A percentile compares a stretch with the other conserved stretches of the same genome.
Conservation (phyloP, 2,329 filamentous ascomycete species). For the Dactylellina haptotyla region DNA sequence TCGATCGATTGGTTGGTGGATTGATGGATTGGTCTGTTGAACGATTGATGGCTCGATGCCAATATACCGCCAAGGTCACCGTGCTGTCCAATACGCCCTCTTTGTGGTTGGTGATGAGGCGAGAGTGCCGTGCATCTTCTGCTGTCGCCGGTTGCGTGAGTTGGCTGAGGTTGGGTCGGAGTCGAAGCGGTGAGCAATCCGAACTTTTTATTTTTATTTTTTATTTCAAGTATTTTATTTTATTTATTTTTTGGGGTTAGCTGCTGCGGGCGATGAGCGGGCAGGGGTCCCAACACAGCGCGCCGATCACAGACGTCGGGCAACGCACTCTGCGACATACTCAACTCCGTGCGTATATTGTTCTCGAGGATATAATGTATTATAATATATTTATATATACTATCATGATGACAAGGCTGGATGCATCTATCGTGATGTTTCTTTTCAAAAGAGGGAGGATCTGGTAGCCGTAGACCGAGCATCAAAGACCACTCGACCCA, state of each 20-base stretch:
- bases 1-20: not conserved
- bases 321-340: constrained; percentile 19
- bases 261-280: constrained; percentile 18
- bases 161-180: not conserved
- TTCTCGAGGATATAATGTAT: no score
- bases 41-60: not conserved
- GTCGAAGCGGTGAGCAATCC: constrained; percentile 32
- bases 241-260: constrained; percentile 31
- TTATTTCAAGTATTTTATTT: no score
- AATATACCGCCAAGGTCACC: constrained; percentile 28
- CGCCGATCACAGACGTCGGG: constrained; percentile 3
- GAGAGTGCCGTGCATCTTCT: constrained; percentile 37
- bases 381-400: no score
- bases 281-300: constrained; percentile 1
- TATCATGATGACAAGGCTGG: no score
- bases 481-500: no score
- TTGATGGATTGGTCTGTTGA: not conserved
- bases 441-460: no score
- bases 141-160: constrained; percentile 14
- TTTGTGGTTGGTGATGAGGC: constrained; percentile 1
- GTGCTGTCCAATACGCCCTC: constrained; percentile 16
- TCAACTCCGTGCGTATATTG: no score
- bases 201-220: constrained; percentile 19
- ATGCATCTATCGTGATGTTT: no score
- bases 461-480: no score